Percentiles rank a stretch among this genome's conserved stretches.
phyloP scores from a whole-genome alignment of 495 filamentous ascomycete genomes.

The Hypoxylon subgilvum region DNA sequence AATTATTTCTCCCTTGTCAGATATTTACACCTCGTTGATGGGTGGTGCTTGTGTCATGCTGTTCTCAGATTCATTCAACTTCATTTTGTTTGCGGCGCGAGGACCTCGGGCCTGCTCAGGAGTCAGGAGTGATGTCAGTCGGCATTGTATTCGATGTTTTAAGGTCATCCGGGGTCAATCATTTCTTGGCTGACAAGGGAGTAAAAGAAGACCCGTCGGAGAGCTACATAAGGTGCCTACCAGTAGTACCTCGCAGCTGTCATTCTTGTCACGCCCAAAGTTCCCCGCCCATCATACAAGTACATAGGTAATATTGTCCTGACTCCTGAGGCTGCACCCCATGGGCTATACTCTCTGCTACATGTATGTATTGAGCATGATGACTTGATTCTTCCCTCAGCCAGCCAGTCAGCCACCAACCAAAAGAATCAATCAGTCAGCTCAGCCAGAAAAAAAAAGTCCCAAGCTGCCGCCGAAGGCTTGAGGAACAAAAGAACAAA shows the following conservation, averaged over 20 bases:
- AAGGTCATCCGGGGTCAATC: constrained; percentile 12
- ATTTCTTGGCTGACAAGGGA: constrained; percentile 25
- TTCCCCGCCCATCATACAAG: too few relatives aligned
- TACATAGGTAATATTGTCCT: too few relatives aligned
- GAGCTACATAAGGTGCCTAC: too few relatives aligned
- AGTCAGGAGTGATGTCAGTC: constrained; percentile 1
- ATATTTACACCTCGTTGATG: neutral
- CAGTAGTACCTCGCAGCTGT: too few relatives aligned
- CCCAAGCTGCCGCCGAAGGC: constrained; percentile 3
- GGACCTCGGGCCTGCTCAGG: too few relatives aligned
- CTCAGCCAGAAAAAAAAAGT: neutral
- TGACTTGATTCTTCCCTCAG: neutral
- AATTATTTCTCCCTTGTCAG: too few relatives aligned
- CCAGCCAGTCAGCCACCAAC: constrained; percentile 8
- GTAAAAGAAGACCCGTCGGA: constrained; percentile 31
- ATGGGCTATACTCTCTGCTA: too few relatives aligned
- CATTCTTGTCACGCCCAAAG: too few relatives aligned
- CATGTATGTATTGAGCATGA: neutral
- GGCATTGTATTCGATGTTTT: neutral
- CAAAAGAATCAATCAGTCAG: constrained; percentile 1
- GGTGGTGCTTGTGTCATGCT: neutral
- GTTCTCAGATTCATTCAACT: neutral
- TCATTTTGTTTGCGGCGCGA: too few relatives aligned
- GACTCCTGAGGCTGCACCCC: too few relatives aligned
- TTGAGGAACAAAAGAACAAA: constrained; percentile 15